Base-by-base conservation (phyloP, 805 yeast species). In the Candida tibetensis region DNA sequence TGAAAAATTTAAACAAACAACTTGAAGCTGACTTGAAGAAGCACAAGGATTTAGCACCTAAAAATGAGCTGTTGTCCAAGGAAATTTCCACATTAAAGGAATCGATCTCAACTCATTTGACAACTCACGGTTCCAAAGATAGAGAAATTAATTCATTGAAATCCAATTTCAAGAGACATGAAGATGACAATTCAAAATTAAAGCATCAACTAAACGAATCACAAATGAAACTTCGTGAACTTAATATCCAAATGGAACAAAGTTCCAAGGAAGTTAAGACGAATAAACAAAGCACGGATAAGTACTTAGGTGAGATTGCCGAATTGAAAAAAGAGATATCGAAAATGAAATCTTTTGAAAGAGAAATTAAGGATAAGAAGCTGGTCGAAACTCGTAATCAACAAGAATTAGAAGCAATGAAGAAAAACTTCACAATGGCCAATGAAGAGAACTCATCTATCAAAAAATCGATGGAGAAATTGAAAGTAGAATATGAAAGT, bases 401-500 rank as follows among this genome's bases (percentile, higher is more conserved):
- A 14, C 14, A 30, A 4, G 57, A 56, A 21, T 45, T 52, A 9
- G 41, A 42, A 8, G 30, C 35, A 1, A 26, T 48, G 26, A 42
- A 39, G 12, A n/a, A 19, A 12, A 31, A 41, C 2, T 34, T 48
- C 4, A 13, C 27, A 7, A 27, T 31, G 12, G 37, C 46, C 7
- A 32, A 29, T 16, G 34, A 33, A 14, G 48, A 43, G 16, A 43
- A 41, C 13, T 22, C 29, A 7, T 17, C 29, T 9, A 23, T 34
- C 10, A 21, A 26, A 6, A 38, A 36, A 6, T 34, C 35, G 3
- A 37, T 47, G 17, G 46, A 51, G 14, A 46, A 50, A 30, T 34
- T 64, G 35, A 58, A 51, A 34, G 45, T 51, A 3, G 64, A 61
- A 16, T 40, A 47, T 15, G 58, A 51, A 10, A 36, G 45, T 18